Evolutionary conservation across 2,329 filamentous ascomycete species (phyloP), one percentile per base, ranked within the genome.

Genomic region (Aureobasidium sp.): DNA sequence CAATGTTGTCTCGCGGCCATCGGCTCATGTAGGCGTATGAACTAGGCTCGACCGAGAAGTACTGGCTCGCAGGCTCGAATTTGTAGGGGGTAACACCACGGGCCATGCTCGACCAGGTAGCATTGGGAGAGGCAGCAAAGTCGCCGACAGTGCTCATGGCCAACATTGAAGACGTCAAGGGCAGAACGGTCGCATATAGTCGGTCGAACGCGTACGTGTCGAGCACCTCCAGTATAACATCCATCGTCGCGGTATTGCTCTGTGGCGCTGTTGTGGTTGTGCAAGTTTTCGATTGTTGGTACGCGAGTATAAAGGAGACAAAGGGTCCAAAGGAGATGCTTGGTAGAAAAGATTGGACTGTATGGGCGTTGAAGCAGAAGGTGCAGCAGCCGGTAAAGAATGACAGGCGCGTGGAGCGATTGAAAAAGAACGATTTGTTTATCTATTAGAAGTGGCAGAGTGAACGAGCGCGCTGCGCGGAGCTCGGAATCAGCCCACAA

Each of bases 181-280:
- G 91, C n/a, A 89, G 77, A 6, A 88, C 67, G 37, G 77, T 79
- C 53, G 91, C 86, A 72, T 95, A 96, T 61, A 88, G 67, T 66
- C 86, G 83, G 76, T 97, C 93, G 74, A 88, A 87, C 64, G 92
- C 69, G 69, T 87, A 90, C 68, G 86, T 89, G 76, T 97, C 93
- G 75, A 84, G 82, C 62, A 92, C 68, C 75, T 96, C 92, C 66
- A 96, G 87, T 47, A 94, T 84, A 76, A 96, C 84, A 80, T 97
- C 93, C 93, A 97, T 96, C 25, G 29, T 57, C 9, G 43, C 49
- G 42, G 57, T 51, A 31, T 37, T 55, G 38, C 74, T 53, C 72
- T 79, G 61, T 35, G 27, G 60, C 53, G 54, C 55, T 38, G 46
- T 27, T n/a, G 15, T 19, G 23, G 15, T n/a, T 46, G 29, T 51